phyloP scores from a whole-genome alignment of 2,329 filamentous ascomycete species.

The Calonectria pseudoturangicola region DNA sequence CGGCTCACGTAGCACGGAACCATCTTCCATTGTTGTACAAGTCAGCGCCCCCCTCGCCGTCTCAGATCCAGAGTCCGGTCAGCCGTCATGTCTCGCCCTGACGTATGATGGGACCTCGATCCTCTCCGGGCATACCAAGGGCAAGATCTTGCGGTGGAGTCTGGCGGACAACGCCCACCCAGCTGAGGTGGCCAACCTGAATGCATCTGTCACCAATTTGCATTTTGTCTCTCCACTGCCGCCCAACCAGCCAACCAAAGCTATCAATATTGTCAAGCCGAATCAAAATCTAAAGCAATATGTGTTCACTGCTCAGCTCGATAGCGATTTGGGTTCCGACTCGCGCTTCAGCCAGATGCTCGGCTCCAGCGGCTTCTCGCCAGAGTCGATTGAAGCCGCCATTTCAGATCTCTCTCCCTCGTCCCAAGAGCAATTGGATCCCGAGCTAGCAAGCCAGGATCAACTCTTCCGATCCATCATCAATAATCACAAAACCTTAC shows the following conservation, averaged over 20 bases:
- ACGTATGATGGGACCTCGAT: slow-evolving; percentile 89
- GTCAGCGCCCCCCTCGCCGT: slow-evolving; percentile 72
- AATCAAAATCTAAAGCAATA: slow-evolving; percentile 80
- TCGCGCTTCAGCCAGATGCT: slow-evolving; percentile 68
- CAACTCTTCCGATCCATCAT: slow-evolving; percentile 67
- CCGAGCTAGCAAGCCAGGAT: slow-evolving; percentile 61
- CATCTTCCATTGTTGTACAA: slow-evolving; percentile 75
- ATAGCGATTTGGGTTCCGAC: slow-evolving; percentile 61
- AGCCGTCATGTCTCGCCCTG: slow-evolving; percentile 80
- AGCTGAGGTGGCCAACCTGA: slow-evolving; percentile 81
- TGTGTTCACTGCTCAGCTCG: slow-evolving; percentile 79
- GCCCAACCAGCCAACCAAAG: slow-evolving; percentile 65
- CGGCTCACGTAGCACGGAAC: slow-evolving; percentile 69
- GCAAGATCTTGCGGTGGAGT: slow-evolving; percentile 88
- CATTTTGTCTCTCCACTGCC: slow-evolving; percentile 79
- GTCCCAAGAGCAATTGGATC: slow-evolving; percentile 41
- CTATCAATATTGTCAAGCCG: slow-evolving; percentile 85
- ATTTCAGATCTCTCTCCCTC: slow-evolving; percentile 65
- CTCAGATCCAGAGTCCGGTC: slow-evolving; percentile 77
- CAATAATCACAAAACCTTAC: slow-evolving; percentile 62
- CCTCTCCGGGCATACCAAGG: slow-evolving; percentile 87
- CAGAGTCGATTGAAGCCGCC: slow-evolving; percentile 69
- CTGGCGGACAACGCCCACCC: slow-evolving; percentile 81
- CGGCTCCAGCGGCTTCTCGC: slow-evolving; percentile 67
- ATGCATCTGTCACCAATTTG: slow-evolving; percentile 89